Evolutionary conservation across 495 filamentous ascomycete genomes (phyloP).

Genomic region (Filosporella fistucella): DNA sequence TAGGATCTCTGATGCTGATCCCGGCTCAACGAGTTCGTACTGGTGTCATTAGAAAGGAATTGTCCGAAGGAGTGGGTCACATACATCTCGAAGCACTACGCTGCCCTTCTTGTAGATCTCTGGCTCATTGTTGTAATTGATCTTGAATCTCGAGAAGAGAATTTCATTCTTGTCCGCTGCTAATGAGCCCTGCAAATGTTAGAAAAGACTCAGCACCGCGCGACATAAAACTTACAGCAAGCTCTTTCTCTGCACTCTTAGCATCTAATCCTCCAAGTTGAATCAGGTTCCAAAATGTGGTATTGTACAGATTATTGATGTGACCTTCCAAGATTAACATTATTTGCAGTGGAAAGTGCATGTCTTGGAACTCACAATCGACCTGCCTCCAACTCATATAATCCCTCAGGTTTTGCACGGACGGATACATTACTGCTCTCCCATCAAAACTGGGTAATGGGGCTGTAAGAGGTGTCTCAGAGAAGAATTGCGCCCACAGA

Average conservation of each 20-base stretch:
- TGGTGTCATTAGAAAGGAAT: conserved; percentile 18
- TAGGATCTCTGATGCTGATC: conserved; percentile 11
- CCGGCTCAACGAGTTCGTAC: conserved; percentile 51
- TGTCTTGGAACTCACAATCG: conserved; percentile 62
- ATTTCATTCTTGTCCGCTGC: conserved; percentile 94
- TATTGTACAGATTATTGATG: conserved; percentile 98
- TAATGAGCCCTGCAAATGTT: conserved; percentile 60
- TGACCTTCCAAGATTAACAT: conserved; percentile 61
- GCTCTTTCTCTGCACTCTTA: conserved; percentile 71
- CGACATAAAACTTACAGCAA: conserved; percentile 49
- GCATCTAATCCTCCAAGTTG: conserved; percentile 67
- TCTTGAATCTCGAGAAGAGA: conserved; percentile 79
- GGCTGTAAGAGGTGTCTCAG: conserved; percentile 57
- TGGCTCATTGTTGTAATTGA: conserved; percentile 96
- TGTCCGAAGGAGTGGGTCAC: conserved; percentile 18
- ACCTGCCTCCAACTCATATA: conserved; percentile 97
- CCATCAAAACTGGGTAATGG: conserved; percentile 90
- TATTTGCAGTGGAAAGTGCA: background rate
- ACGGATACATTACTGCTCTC: conserved; percentile 82
- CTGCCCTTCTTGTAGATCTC: conserved; percentile 94
- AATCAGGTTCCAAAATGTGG: conserved; percentile 89
- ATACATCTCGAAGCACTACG: conserved; percentile 78
- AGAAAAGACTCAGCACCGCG: background rate
- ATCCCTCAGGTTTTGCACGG: conserved; percentile 71
- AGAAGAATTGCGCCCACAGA: conserved; percentile 75